These are phyloP conservation scores for Aspergillus persii DNA, from an alignment of 2,329 filamentous ascomycete species.

Conservation along the genomic window DNA sequence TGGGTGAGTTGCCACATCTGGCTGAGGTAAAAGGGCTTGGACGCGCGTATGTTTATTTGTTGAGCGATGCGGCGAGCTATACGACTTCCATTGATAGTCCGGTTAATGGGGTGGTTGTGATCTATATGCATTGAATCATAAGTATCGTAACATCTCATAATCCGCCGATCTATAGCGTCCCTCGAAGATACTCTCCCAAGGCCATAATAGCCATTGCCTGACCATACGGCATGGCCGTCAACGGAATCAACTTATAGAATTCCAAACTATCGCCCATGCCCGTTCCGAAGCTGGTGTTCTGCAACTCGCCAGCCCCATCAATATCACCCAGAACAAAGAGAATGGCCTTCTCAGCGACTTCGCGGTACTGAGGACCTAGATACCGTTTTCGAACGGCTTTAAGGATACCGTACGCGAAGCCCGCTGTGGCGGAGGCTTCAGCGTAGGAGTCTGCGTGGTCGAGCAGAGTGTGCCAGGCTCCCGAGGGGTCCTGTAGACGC, in stretches of 20 bases:
- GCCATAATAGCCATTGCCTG: slow-evolving; percentile 85
- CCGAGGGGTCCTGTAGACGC: slow-evolving; percentile 58
- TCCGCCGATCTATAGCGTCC: slow-evolving; percentile 2
- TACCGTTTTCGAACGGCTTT: slow-evolving; percentile 71
- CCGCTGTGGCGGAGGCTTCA: slow-evolving; percentile 75
- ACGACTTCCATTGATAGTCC: slow-evolving; percentile 52
- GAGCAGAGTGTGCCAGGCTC: slow-evolving; percentile 73
- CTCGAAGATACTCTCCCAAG: slow-evolving; percentile 67
- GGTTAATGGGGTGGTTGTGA: slow-evolving; percentile 48
- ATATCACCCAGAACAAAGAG: slow-evolving; percentile 66
- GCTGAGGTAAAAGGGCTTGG: slow-evolving; percentile 53
- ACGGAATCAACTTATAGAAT: slow-evolving; percentile 73
- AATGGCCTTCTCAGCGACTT: slow-evolving; percentile 63
- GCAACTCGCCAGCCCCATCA: slow-evolving; percentile 65
- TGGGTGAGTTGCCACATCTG: slow-evolving; percentile 51
- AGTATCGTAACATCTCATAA: not conserved
- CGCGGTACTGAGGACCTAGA: slow-evolving; percentile 60
- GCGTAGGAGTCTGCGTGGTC: slow-evolving; percentile 71
- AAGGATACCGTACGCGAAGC: slow-evolving; percentile 76
- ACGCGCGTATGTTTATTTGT: slow-evolving; percentile 50
- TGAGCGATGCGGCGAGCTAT: slow-evolving; percentile 49
- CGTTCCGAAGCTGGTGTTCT: slow-evolving; percentile 75
- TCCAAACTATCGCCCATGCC: slow-evolving; percentile 71
- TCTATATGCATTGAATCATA: slow-evolving; percentile 3
- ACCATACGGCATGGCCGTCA: slow-evolving; percentile 80